Conservation (phyloP, 768 basidiomycete species). For the Pulveroboletus sp. region DNA sequence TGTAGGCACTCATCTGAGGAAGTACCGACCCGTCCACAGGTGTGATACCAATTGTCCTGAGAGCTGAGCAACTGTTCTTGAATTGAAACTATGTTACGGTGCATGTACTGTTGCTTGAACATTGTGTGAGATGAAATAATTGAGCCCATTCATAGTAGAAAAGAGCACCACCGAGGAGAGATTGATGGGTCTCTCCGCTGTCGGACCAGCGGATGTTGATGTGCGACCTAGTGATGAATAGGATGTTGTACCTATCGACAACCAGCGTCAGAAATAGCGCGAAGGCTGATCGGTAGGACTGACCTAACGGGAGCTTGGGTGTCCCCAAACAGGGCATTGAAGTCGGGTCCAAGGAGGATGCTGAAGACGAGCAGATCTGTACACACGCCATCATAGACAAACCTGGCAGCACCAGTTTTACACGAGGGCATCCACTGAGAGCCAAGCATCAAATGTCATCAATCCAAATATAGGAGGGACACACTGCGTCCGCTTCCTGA, state of each 20-base stretch:
- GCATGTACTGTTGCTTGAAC: background rate
- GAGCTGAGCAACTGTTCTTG: slow-evolving; percentile 5
- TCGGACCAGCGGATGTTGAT: slow-evolving; percentile 45
- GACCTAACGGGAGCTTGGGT: slow-evolving; percentile 37
- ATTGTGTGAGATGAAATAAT: background rate
- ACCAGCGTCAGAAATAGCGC: background rate
- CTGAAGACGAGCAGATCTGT: slow-evolving; percentile 45
- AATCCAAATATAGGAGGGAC: background rate
- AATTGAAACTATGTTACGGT: slow-evolving; percentile 4
- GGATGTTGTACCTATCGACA: slow-evolving; percentile 33
- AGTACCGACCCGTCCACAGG: slow-evolving; percentile 16
- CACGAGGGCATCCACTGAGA: slow-evolving; percentile 50
- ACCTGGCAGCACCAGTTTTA: slow-evolving; percentile 43
- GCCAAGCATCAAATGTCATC: no score
- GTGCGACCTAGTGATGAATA: slow-evolving; percentile 38
- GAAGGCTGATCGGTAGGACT: background rate
- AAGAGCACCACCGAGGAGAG: background rate
- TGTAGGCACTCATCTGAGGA: background rate
- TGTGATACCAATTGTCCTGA: slow-evolving; percentile 24
- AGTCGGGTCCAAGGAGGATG: slow-evolving; percentile 37
- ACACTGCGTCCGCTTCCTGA: slow-evolving; percentile 36
- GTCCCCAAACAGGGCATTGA: slow-evolving; percentile 31
- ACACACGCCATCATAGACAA: slow-evolving; percentile 50
- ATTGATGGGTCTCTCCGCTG: slow-evolving; percentile 33
- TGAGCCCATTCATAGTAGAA: background rate